Evolutionary conservation across 345 rosid genomes (phyloP), one percentile per base, ranked within the genome.

Genomic region (Eucalyptus camaldulensis): DNA sequence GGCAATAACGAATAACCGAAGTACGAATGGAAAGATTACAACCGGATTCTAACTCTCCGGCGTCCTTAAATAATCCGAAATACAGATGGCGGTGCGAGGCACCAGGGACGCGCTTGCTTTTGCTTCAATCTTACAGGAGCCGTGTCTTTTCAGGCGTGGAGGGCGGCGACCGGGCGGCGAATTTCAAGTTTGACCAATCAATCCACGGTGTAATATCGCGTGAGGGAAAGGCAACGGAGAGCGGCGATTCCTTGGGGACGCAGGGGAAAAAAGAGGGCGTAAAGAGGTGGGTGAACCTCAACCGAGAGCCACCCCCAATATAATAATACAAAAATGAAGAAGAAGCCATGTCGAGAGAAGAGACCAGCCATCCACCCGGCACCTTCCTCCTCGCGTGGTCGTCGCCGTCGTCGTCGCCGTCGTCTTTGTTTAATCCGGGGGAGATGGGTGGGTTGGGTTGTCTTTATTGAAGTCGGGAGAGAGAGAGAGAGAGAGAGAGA

Each of bases 191-290:
- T 62, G 33, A 62, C 69, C 2, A 3, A 4, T 62, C 16, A 3
- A 4, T 62, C 16, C 69, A 27, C 1, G 10, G 10, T 1, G 16
- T 6, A 2, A 62, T 0, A 12, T 62, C 62, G 62, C 0, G 58
- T 1, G 62, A 56, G 62, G 62, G 62, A 10, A 56, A 24, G 62
- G 62, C 62, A 10, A 56, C 2, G 29, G 62, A 56, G 62, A 5
- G 62, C 62, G 2, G 62, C 62, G 2, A 56, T 56, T 56, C 17
- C 72, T 4, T 6, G 72, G 8, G 31, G 5, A 29, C 0, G 72
- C 72, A n/a, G 37, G 72, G 9, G 11, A 2, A 13, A 27, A 27
- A 6, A 62, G 15, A 6, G n/a, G 37, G 72, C 19, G 9, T 5
- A 1, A 72, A 9, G 13, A 11, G 85, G 29, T 21, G 7, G 85